A percentile compares a stretch with the other conserved stretches of the same genome.
phyloP scores from a whole-genome alignment of 78 protist genomes.

The Creolimax fragrantissima region DNA sequence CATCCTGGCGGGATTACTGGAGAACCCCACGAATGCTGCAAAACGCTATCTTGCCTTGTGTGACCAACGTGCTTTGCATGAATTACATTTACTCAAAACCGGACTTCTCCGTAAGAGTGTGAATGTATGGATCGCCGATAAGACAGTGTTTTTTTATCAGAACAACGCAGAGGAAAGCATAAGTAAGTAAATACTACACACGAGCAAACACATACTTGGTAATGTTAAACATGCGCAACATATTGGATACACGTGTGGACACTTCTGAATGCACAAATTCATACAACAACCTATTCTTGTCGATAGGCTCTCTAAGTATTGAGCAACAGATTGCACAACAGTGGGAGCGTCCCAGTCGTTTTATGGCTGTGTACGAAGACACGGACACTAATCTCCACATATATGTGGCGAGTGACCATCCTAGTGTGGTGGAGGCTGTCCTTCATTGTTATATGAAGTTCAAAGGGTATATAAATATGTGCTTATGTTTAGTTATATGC shows the following conservation, averaged over 20 bases:
- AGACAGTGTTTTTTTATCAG: not conserved
- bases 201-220: too few relatives aligned
- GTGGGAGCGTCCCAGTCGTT: not conserved
- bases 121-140: not conserved
- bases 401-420: not conserved
- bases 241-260: too few relatives aligned
- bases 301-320: not conserved
- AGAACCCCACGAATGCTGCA: not conserved
- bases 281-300: too few relatives aligned
- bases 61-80: not conserved
- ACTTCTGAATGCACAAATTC: too few relatives aligned
- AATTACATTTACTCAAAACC: not conserved
- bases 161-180: not conserved
- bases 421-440: not conserved
- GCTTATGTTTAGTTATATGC: not conserved
- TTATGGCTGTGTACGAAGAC: not conserved
- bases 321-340: not conserved
- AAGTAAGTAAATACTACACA: too few relatives aligned
- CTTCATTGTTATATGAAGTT: not conserved
- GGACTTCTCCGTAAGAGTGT: not conserved
- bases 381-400: not conserved
- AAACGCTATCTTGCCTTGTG: not conserved
- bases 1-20: not conserved
- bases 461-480: not conserved
- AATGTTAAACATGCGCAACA: too few relatives aligned